Percentiles rank a stretch among this genome's conserved stretches.
phyloP scores from a whole-genome alignment of 2,329 filamentous ascomycete genomes.

The Monosporascus ibericus region DNA sequence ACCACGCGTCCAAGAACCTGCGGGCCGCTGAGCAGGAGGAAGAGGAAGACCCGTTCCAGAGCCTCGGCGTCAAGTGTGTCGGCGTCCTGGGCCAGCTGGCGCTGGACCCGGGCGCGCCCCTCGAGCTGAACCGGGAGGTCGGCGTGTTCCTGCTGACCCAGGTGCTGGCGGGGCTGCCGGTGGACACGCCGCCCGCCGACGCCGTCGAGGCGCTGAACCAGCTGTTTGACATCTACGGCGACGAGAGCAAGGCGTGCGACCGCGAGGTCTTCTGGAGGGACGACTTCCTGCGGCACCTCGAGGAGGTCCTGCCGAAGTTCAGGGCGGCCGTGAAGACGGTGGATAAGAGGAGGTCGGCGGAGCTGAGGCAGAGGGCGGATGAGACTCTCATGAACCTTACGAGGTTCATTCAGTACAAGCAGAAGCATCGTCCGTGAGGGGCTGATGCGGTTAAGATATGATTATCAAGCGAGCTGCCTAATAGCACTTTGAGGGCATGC shows the following conservation, averaged over 20 bases:
- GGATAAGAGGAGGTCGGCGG: slow-evolving; percentile 51
- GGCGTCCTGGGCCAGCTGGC: slow-evolving; percentile 61
- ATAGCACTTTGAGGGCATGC: not conserved
- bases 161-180: slow-evolving; percentile 44
- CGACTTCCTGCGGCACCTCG: slow-evolving; percentile 52
- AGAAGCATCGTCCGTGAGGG: slow-evolving; percentile 41
- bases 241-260: slow-evolving; percentile 54
- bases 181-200: slow-evolving; percentile 46
- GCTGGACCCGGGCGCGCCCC: slow-evolving; percentile 41
- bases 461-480: not conserved
- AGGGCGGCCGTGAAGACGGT: slow-evolving; percentile 53
- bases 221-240: slow-evolving; percentile 61
- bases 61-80: slow-evolving; percentile 59
- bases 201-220: slow-evolving; percentile 60
- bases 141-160: slow-evolving; percentile 54
- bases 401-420: slow-evolving; percentile 61
- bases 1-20: slow-evolving; percentile 48
- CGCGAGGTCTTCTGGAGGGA: slow-evolving; percentile 59
- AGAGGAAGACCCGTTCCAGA: slow-evolving; percentile 51
- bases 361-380: slow-evolving; percentile 54
- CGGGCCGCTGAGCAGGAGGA: slow-evolving; percentile 22
- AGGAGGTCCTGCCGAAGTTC: slow-evolving; percentile 46
- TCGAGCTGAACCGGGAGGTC: slow-evolving; percentile 54
- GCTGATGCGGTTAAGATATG: not conserved
- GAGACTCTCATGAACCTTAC: slow-evolving; percentile 55